Percentiles rank a stretch among this genome's conserved stretches.
phyloP scores from a whole-genome alignment of 2,329 filamentous ascomycete genomes.

The Colletotrichum lupini region DNA sequence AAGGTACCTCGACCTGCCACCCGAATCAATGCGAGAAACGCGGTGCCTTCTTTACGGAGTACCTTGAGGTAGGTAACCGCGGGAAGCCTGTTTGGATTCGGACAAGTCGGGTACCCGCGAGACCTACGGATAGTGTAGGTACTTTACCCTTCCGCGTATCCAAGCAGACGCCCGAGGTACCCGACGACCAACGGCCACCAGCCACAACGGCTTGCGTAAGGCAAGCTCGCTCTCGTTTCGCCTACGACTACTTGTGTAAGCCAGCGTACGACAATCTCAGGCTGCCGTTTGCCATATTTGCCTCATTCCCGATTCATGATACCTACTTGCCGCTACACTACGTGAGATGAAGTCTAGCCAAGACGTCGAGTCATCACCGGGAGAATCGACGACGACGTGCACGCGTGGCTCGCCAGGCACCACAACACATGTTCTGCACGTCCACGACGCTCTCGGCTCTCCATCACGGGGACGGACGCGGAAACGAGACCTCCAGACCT shows the following conservation, averaged over 20 bases:
- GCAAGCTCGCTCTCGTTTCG: slow-evolving; percentile 9
- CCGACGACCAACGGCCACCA: slow-evolving; percentile 33
- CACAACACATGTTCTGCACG: not conserved
- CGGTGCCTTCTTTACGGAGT: too few species aligned
- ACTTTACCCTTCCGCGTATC: not conserved
- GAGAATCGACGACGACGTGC: not conserved
- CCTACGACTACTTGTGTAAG: not conserved
- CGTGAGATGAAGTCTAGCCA: not conserved
- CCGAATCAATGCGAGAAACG: slow-evolving; percentile 6
- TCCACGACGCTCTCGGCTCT: not conserved
- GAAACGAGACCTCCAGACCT: too few species aligned
- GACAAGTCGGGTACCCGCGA: not conserved
- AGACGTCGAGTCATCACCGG: not conserved
- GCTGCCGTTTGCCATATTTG: not conserved
- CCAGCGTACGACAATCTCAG: slow-evolving; percentile 2
- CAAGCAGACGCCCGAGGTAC: not conserved
- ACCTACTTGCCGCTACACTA: too few species aligned
- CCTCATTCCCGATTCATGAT: not conserved
- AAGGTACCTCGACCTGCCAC: slow-evolving; percentile 1
- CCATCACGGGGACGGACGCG: not conserved
- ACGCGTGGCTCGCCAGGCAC: slow-evolving; percentile 18
- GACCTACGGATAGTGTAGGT: too few species aligned
- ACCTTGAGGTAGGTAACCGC: not conserved
- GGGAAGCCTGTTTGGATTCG: slow-evolving; percentile 18
- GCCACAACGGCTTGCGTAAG: slow-evolving; percentile 51